A percentile compares a stretch with the other conserved stretches of the same genome.
Evolutionary conservation across 768 basidiomycete genomes (phyloP).

Genomic region (Polyporus arcularius): DNA sequence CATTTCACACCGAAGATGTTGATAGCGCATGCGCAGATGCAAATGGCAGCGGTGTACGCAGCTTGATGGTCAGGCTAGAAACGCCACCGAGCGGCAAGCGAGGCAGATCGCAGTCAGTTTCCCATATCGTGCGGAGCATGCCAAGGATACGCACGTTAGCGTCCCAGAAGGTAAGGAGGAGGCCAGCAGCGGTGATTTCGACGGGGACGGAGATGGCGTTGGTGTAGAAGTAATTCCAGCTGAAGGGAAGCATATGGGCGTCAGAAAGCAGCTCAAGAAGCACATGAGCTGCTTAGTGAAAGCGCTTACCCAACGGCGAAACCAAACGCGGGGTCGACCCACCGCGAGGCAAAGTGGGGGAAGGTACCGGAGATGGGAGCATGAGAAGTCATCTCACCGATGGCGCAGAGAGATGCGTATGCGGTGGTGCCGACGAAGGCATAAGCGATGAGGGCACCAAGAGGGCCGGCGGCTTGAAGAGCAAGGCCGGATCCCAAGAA

Average conservation of each 20-base stretch:
- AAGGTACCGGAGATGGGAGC: slow-evolving; percentile 80
- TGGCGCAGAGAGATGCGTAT: slow-evolving; percentile 64
- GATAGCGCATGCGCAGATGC: slow-evolving; percentile 56
- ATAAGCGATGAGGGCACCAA: slow-evolving; percentile 69
- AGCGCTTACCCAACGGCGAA: slow-evolving; percentile 32
- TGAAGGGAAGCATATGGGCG: not conserved
- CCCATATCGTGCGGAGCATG: not conserved
- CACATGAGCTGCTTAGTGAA: not conserved
- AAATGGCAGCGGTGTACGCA: slow-evolving; percentile 61
- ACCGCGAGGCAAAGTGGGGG: slow-evolving; percentile 59
- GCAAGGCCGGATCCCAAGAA: slow-evolving; percentile 73
- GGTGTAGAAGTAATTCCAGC: slow-evolving; percentile 40
- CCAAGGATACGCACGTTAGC: slow-evolving; percentile 42
- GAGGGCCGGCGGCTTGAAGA: slow-evolving; percentile 59
- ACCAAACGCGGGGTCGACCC: slow-evolving; percentile 39
- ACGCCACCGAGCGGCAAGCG: not conserved
- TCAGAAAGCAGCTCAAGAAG: not conserved
- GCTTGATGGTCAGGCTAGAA: slow-evolving; percentile 48
- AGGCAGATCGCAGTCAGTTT: not conserved
- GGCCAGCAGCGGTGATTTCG: slow-evolving; percentile 73
- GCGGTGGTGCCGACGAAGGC: slow-evolving; percentile 64
- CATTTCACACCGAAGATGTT: slow-evolving; percentile 74
- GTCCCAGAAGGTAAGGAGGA: slow-evolving; percentile 77
- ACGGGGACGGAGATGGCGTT: slow-evolving; percentile 63
- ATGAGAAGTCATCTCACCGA: slow-evolving; percentile 81